Evolutionary conservation across 1,284 basidiomycete genomes (phyloP), one percentile per base, ranked within the genome.

Genomic region (Irpex lacteus): DNA sequence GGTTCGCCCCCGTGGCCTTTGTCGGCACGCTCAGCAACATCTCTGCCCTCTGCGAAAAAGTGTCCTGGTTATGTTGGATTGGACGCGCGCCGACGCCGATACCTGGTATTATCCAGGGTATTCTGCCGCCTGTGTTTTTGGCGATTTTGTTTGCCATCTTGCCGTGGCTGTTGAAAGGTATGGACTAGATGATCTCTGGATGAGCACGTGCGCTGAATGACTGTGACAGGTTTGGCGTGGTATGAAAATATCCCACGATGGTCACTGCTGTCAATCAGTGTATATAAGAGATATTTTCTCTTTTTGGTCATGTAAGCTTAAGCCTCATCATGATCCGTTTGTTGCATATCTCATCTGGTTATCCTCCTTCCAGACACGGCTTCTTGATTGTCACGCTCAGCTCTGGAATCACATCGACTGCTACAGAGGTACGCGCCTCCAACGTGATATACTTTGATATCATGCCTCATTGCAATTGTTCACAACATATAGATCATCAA

Each of bases 221-320:
- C 8, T 9, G 6, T 36, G 7, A 15, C 67, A 88, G 86, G 80
- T 37, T 73, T 92, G 19, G 85, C 89, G 13, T 84, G 84, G 73
- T 88, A 90, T 69, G 85, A 91, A 72, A 90, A 91, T 61, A 88
- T 90, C 38, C 90, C 91, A 0, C 85, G 88, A 56, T 82, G 84
- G 66, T 91, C 89, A 1, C 80, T 86, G 21, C 85, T 94, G 32
- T 90, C 92, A 66, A 81, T 92, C 50, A 88, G 86, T 66, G 82
- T 94, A 49, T 93, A 92, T 82, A 84, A 82, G 9, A 84, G 92
- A 11, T 94, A 88, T 75, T 92, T 89, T 72, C 74, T 90, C 65
- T 92, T 94, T 79, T 80, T 90, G 19, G 80, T 92, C 66, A 84
- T 92, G 87, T 89, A 70, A 69, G 84, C 77, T 9, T 89, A 70